phyloP scores from a whole-genome alignment of 2,329 filamentous ascomycete species.

The Whalleya microplaca region DNA sequence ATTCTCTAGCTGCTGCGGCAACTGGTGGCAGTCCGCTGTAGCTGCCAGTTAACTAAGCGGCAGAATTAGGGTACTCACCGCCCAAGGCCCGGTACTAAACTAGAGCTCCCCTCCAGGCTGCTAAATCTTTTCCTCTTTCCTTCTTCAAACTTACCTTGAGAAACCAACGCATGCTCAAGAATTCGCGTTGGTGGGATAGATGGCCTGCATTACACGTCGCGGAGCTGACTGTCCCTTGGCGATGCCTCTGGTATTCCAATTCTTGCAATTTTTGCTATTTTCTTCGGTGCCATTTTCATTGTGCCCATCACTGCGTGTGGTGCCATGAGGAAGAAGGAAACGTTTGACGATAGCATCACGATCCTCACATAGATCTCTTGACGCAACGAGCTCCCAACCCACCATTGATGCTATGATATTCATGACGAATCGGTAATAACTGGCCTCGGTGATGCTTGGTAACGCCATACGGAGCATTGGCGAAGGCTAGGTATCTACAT shows the following conservation, averaged over 20 bases:
- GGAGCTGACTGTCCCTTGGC: constrained; percentile 6
- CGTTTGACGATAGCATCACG: constrained; percentile 3
- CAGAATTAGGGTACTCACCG: no score
- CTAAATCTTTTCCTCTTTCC: not conserved
- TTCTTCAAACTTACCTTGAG: constrained; percentile 15
- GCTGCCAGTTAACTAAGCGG: no score
- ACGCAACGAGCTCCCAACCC: not conserved
- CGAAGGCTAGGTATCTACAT: no score
- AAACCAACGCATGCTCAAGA: constrained; percentile 13
- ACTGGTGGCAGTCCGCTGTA: no score
- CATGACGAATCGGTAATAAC: no score
- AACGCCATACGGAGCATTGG: no score
- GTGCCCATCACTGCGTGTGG: constrained; percentile 7
- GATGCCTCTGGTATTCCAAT: constrained; percentile 1
- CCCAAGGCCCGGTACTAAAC: no score
- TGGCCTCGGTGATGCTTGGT: no score
- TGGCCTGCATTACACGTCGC: constrained; percentile 12
- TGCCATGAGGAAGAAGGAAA: constrained; percentile 9
- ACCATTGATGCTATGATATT: not conserved
- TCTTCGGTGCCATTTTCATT: not conserved
- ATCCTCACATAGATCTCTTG: not conserved
- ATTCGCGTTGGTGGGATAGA: constrained; percentile 3
- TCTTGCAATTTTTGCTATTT: constrained; percentile 9
- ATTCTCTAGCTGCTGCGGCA: no score
- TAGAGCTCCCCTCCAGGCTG: not conserved